phyloP scores from a whole-genome alignment of 192 early-diverging fungal species.

The Pilobolus umbonatus region DNA sequence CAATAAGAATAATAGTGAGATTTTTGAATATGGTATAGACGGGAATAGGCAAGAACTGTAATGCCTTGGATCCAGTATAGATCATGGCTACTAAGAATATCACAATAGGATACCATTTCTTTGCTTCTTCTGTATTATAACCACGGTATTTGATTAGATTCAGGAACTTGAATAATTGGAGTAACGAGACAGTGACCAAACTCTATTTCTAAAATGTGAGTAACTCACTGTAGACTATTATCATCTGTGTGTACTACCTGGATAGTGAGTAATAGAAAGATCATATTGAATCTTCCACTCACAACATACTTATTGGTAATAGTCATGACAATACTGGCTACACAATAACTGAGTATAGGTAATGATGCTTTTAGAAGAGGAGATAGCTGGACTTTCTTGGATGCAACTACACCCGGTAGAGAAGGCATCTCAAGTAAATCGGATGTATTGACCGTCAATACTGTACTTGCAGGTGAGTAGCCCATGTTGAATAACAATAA shows the following conservation, averaged over 20 bases:
- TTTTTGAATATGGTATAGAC: conserved; percentile 98
- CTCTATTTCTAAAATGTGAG: conserved; percentile 41
- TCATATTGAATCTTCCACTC: conserved; percentile 72
- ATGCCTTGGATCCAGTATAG: conserved; percentile 89
- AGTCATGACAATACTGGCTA: conserved; percentile 81
- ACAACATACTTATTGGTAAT: conserved; percentile 82
- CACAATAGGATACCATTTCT: conserved; percentile 78
- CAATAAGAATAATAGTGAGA: conserved; percentile 92
- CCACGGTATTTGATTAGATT: conserved; percentile 53
- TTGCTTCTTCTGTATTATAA: conserved; percentile 50
- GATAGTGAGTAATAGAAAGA: conserved; percentile 69
- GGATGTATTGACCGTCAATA: conserved; percentile 1
- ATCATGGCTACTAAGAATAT: conserved; percentile 86
- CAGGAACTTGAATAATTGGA: conserved; percentile 46
- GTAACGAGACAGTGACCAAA: conserved; percentile 48
- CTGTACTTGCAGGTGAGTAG: too few species aligned
- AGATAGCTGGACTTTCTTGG: conserved; percentile 9
- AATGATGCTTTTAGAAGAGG: conserved; percentile 30
- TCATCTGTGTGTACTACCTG: conserved; percentile 41
- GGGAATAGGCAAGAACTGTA: conserved; percentile 86
- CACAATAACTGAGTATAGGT: conserved; percentile 81
- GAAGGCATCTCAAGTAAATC: conserved; percentile 1
- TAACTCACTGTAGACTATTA: neutral
- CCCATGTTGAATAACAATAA: too few species aligned
- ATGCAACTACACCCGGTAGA: neutral